Base-by-base conservation (phyloP, 2,329 filamentous ascomycete genomes). In the Escovopsis sp. region DNA sequence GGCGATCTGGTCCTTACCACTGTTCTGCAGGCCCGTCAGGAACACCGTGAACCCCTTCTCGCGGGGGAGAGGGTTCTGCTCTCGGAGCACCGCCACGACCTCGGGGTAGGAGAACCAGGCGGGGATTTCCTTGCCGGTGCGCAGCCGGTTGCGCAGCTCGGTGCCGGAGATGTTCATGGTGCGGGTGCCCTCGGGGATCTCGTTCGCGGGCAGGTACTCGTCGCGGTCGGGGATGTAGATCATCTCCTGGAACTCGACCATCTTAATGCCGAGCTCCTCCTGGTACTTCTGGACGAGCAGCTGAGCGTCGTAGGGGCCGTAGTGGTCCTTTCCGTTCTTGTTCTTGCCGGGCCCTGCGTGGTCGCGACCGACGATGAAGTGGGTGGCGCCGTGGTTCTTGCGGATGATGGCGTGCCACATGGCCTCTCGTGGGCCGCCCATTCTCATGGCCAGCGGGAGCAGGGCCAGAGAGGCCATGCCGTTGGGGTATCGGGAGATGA, bases 101-200 rank as follows among this genome's bases (percentile, higher is more conserved):
- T 98, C 90, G 43, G 90, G 88, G 70, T 98, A 98, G 23, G 90
- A 96, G 73, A 98, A 98, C 90, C 90, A 98, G 62, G 92, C 86
- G 48, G 90, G 90, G 50, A 98, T 98, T 49, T 93, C 85, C 50
- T 83, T 83, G 48, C 90, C 90, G 41, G 81, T 92, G 52, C 81
- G 79, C 44, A 98, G 78, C 50, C 90, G 83, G 53, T 81, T 75
- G 54, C 90, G 87, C 52, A 98, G 83, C 68, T 98, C 90, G 41
- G 80, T 86, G 41, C 79, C 79, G 27, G 79, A 86, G 58, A 88
- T 88, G 66, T 88, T 84, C 47, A 85, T 72, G 35, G 88, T 96
- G 60, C 84, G 83, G 52, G 80, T 70, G 45, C 84, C 86, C 53
- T 76, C 66, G 49, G 79, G 67, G 42, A 98, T 88, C 66, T 94